Percentiles rank a stretch among this genome's conserved stretches.
These are phyloP conservation scores for Circinella minor DNA, from an alignment of 371 early-diverging fungal genomes.

Conservation along the genomic window DNA sequence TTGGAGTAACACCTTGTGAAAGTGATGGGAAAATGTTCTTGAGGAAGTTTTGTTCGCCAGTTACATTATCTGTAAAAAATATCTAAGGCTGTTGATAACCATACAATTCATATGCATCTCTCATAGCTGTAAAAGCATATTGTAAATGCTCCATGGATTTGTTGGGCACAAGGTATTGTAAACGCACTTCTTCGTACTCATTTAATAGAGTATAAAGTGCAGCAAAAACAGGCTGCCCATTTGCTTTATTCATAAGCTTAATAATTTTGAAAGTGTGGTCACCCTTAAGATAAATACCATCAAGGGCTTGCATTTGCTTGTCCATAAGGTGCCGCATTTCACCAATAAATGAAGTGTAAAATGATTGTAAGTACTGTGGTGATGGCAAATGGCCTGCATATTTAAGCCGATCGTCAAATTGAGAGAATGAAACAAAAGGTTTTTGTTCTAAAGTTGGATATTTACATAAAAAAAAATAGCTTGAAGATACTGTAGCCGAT, in stretches of 20 bases:
- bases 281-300: not conserved
- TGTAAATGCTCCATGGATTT: not conserved
- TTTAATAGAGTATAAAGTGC: not conserved
- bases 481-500: not conserved
- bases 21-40: not conserved
- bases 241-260: not conserved
- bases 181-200: not conserved
- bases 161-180: not conserved
- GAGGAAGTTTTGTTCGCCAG: not conserved
- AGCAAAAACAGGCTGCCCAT: not conserved
- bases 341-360: not conserved
- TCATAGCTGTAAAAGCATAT: not conserved
- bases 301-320: not conserved
- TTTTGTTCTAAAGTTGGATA: not conserved
- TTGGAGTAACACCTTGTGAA: not conserved
- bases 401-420: not conserved
- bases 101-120: not conserved
- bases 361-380: not conserved
- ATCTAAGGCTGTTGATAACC: not conserved
- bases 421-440: not conserved
- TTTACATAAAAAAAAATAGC: not conserved
- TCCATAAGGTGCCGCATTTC: not conserved
- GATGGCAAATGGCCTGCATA: not conserved
- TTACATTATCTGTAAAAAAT: not conserved
- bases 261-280: not conserved